Base-by-base conservation (phyloP, 352 stramenopile species). In the Pythium coloratum region DNA sequence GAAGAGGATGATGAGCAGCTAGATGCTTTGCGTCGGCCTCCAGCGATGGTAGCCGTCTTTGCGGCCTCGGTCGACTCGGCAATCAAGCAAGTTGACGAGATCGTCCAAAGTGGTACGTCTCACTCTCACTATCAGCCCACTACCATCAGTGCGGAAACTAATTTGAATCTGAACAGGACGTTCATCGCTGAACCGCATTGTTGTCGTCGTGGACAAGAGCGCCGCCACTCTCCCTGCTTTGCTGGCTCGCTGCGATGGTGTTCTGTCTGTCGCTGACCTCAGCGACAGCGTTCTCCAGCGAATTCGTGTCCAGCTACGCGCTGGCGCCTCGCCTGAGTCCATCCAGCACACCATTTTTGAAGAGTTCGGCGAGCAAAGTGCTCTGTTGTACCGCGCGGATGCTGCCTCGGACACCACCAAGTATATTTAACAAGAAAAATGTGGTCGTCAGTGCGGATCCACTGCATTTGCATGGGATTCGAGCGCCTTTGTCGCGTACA, bases 221-320 rank as follows among this genome's bases (percentile, higher is more conserved):
- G n/a, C 71, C n/a, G 13, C 12, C 2, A 18, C 24, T n/a, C 24
- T 30, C 20, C 14, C 30, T n/a, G 18, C 6, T 16, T 12, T 7
- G 14, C 24, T 70, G 1, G 20, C 14, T 9, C 63, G 62, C 7
- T 57, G 56, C 24, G 51, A 46, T 9, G 62, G 59, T 3, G 53
- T 71, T 10, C 51, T 90, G 7, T 92, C 84, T 24, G 44, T 90
- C 12, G 70, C 73, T 2, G 82, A 90, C 56, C 64, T 82, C 12
- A 79, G 67, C 24, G 84, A 93, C 59, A 53, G 69, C 14, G 73
- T 85, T 9, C 64, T 93, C 6, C 80, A 89, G 62, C 62, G 59
- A 2, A 74, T 91, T 24, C 84, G 84, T 49, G 55, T 76, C 53
- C 63, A 80, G 28, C n/a, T 90, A 42, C 79, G 81, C 1, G 62